These are phyloP conservation scores for Fusarium sacchari DNA, from an alignment of 2,329 filamentous ascomycete species.

Conservation along the genomic window DNA sequence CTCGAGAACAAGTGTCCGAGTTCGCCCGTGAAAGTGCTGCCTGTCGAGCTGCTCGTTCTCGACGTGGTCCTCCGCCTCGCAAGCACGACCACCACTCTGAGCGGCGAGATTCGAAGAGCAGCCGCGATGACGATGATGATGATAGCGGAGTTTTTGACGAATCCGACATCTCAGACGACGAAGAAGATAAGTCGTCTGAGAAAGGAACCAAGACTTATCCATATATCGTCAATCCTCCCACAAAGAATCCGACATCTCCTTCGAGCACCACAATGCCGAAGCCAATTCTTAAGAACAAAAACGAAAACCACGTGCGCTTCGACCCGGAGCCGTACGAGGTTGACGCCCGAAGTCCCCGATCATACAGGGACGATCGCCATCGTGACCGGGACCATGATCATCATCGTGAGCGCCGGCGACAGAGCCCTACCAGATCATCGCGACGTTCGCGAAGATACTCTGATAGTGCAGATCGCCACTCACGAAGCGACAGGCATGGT, in stretches of 20 bases:
- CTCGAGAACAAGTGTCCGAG: slow-evolving; percentile 61
- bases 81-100: slow-evolving; percentile 22
- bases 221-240: slow-evolving; percentile 51
- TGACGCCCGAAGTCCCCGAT: slow-evolving; percentile 44
- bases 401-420: slow-evolving; percentile 37
- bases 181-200: slow-evolving; percentile 47
- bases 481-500: slow-evolving; percentile 46
- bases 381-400: slow-evolving; percentile 43
- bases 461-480: slow-evolving; percentile 39
- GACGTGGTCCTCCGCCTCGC: slow-evolving; percentile 10
- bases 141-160: slow-evolving; percentile 46
- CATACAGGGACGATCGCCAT: slow-evolving; percentile 48
- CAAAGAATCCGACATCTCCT: slow-evolving; percentile 48
- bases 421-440: slow-evolving; percentile 26
- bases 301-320: slow-evolving; percentile 66
- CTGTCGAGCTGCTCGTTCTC: slow-evolving; percentile 54
- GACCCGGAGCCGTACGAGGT: slow-evolving; percentile 60
- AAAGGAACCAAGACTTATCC: slow-evolving; percentile 49
- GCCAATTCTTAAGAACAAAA: slow-evolving; percentile 70
- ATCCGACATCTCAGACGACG: slow-evolving; percentile 47
- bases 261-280: slow-evolving; percentile 58
- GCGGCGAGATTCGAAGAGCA: slow-evolving; percentile 49
- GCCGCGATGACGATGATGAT: slow-evolving; percentile 47
- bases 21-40: slow-evolving; percentile 61
- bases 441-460: slow-evolving; percentile 44